Percentiles rank a stretch among this genome's conserved stretches.
Conservation (phyloP, 2,329 filamentous ascomycete genomes). For the Aureobasidium mangrovei region DNA sequence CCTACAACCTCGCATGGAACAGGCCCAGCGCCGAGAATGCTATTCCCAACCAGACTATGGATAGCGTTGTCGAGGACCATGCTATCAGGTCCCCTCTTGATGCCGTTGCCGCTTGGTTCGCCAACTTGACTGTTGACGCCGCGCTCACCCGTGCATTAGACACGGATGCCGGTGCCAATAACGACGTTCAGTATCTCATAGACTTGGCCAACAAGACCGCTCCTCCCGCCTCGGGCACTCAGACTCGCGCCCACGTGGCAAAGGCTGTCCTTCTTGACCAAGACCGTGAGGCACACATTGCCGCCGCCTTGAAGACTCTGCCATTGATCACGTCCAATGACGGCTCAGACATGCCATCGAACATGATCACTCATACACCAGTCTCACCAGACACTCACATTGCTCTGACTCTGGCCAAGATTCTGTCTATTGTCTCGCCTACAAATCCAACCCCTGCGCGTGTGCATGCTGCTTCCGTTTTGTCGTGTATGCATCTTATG, state of each 20-base stretch:
- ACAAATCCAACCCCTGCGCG: constrained; percentile 25
- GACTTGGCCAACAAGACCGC: constrained; percentile 63
- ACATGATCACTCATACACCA: constrained; percentile 45
- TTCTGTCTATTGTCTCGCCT: constrained; percentile 37
- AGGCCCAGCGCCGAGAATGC: constrained; percentile 61
- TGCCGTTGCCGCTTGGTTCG: constrained; percentile 86
- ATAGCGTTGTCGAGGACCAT: constrained; percentile 74
- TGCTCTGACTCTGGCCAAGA: constrained; percentile 52
- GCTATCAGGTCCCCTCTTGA: constrained; percentile 81
- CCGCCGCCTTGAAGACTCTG: constrained; percentile 45
- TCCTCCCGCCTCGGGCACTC: constrained; percentile 67
- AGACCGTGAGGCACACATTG: constrained; percentile 43
- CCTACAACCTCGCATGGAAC: constrained; percentile 86
- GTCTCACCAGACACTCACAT: constrained; percentile 49
- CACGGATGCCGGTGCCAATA: constrained; percentile 38
- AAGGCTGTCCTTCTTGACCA: constrained; percentile 50
- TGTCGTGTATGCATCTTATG: constrained; percentile 34
- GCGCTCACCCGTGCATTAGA: constrained; percentile 58
- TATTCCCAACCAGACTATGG: constrained; percentile 61
- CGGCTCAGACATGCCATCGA: constrained; percentile 31
- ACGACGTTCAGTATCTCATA: constrained; percentile 44
- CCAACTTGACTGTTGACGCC: constrained; percentile 61
- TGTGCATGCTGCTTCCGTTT: constrained; percentile 29
- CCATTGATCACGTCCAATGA: constrained; percentile 28
- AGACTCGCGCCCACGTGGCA: constrained; percentile 49